Conservation (phyloP, 225 moss, liverwort and hornwort genomes). For the Sphagnum tenellum region DNA sequence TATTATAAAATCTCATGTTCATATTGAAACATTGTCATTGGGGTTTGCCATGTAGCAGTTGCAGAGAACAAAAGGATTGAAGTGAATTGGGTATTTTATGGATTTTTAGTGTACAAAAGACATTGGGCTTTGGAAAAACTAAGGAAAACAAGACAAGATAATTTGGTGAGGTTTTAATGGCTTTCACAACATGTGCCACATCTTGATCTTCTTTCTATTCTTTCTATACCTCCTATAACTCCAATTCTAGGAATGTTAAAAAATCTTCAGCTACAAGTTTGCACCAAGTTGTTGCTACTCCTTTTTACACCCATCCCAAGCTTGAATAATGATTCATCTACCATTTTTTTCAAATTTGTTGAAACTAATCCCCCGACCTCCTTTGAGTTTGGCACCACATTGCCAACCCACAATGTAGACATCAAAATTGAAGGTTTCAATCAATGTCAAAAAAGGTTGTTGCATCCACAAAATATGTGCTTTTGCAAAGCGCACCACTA, state of each 20-base stretch:
- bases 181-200: too few relatives aligned
- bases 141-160: neutral
- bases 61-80: neutral
- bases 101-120: neutral
- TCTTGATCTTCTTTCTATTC: too few relatives aligned
- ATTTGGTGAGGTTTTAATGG: neutral
- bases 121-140: too few relatives aligned
- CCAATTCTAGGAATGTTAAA: neutral
- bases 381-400: too few relatives aligned
- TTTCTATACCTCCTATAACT: too few relatives aligned
- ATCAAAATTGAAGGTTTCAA: too few relatives aligned
- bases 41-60: neutral
- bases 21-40: neutral
- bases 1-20: neutral
- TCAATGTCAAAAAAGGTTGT: too few relatives aligned
- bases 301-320: too few relatives aligned
- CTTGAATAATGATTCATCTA: too few relatives aligned
- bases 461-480: neutral
- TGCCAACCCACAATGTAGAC: too few relatives aligned
- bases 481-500: neutral
- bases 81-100: neutral
- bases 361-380: too few relatives aligned
- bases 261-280: neutral
- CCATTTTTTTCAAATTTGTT: too few relatives aligned
- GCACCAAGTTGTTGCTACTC: neutral